Conservation (phyloP, 768 basidiomycete species). For the Mycena crocata region DNA sequence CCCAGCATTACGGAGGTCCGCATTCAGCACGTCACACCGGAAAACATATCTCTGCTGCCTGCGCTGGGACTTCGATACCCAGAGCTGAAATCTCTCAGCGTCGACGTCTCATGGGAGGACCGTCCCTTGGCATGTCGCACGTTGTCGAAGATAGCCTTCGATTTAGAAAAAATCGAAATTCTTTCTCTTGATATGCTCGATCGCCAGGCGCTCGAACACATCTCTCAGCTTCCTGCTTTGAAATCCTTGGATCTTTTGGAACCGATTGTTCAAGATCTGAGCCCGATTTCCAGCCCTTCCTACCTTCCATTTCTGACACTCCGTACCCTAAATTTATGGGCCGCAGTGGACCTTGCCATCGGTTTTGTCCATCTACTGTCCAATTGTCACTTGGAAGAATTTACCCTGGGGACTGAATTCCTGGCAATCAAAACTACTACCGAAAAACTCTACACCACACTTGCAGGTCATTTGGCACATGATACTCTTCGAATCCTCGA, state of each 20-base stretch:
- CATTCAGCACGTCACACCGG: neutral
- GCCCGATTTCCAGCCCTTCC: no score
- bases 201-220: neutral
- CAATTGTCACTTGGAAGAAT: neutral
- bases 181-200: neutral
- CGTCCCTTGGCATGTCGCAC: neutral
- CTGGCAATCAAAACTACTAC: neutral
- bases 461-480: neutral
- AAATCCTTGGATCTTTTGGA: neutral
- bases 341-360: neutral
- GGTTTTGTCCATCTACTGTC: neutral
- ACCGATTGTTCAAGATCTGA: neutral
- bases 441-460: neutral
- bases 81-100: neutral
- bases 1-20: neutral
- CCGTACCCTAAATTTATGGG: neutral
- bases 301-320: conserved; percentile 5
- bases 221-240: neutral
- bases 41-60: neutral
- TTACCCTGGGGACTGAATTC: neutral
- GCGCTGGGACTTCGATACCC: neutral
- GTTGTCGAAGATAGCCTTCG: neutral
- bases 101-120: neutral
- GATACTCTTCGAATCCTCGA: neutral
- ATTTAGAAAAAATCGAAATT: neutral